Evolutionary conservation across 148 eudicot species (phyloP), one percentile per base, ranked within the genome.

Genomic region (Limonium bicolor): DNA sequence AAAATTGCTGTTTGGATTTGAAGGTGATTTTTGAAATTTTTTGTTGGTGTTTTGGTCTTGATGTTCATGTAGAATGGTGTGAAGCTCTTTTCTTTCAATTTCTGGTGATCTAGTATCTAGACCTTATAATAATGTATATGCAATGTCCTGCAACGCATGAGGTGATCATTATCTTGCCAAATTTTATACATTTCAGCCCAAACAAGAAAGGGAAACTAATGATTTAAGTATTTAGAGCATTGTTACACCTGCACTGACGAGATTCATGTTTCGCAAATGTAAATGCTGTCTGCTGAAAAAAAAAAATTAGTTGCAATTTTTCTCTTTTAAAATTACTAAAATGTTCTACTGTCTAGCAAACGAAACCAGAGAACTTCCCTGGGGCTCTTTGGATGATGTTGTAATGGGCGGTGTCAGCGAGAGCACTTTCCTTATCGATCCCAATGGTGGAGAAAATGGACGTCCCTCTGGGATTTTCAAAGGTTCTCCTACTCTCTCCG

Each of bases 341-440:
- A 4, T 2, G 3, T 32, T 44, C 25, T 20, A 16, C 25, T 43
- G 32, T 3, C 16, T 25, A 54, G 44, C 74, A 36, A 74, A 58
- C 54, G 64, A 74, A 56, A 75, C 57, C 37, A 71, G 54, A 68
- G 93, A 90, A 60, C 80, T 90, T 46, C 76, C 88, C 32, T 90
- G 99, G 99, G 99, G 99, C 59, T 71, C 95, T 46, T 65, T 90
- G 65, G 99, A 90, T 65, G 95, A 90, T 65, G 88, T 85, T 58
- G 99, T 90, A 59, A 90, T 81, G 95, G 95, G 95, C 48, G 95
- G 99, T 54, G 99, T 84, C 48, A 88, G 94, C 70, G 82, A 85
- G 65, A 90, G 95, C 60, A 54, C 64, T 30, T 78, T 81, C 54
- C 70, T 43, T 36, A 59, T 84, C 41, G 88, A 80, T 65, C 76